Base-by-base conservation (phyloP, 2,329 filamentous ascomycete genomes). In the Clarireedia hainanense region DNA sequence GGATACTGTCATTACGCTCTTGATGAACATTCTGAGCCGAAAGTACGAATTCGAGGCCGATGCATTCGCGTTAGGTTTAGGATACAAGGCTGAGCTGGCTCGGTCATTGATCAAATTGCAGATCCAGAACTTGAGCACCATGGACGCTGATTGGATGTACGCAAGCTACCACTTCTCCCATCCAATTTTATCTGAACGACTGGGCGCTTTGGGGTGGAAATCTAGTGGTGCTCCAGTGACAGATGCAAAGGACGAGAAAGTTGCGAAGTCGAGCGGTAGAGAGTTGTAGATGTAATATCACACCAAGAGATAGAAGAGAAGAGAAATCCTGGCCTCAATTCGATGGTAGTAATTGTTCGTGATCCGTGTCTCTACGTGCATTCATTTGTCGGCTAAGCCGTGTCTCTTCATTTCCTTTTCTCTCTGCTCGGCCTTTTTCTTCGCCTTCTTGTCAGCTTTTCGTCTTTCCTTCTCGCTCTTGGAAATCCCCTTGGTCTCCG, bases 71-170 rank as follows among this genome's bases (percentile, higher is more conserved):
- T 80, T 85, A 64, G 79, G 85, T 50, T 84, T 96, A 9, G 94
- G 94, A 52, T 96, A 92, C 74, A 83, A 86, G 52, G 76, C 81
- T 47, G 85, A 96, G 71, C 84, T 99, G 52, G 90, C 91, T 45
- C 79, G 83, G 60, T 94, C 90, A 23, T 81, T 99, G 61, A 91
- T 99, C 75, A 96, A 96, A 77, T 87, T 99, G 52, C 95, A 99
- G 75, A 90, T 96, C 68, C 91, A 97, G 77, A 99, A 99, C 70
- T 80, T 99, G 64, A 95, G 90, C 73, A 95, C 89, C 59, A 97
- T 99, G 92, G 94, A 99, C 67, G 94, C 94, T 27, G 95, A 99
- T 74, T 95, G 89, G 88, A 84, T 96, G 81, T 99, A 95, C 73
- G 94, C 94, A 53, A 95, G 87, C 74, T 99, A 97, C 78, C 91